Evolutionary conservation across 805 yeast genomes (phyloP).

Genomic region (Suhomyces vadensis): DNA sequence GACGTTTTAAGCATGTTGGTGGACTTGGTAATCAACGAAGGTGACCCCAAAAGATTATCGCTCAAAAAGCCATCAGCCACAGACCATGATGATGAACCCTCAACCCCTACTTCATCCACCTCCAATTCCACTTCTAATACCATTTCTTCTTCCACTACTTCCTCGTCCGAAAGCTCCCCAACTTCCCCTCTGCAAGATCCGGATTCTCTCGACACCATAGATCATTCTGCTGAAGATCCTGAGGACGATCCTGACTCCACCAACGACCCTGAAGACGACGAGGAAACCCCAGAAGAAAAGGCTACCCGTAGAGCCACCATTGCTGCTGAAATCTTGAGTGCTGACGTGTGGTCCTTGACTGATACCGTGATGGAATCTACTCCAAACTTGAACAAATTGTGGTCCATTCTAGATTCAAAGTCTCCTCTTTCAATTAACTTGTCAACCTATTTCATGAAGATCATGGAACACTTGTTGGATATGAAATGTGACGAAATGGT

Average conservation of each 20-base stretch:
- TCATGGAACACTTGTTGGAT: slow-evolving; percentile 64
- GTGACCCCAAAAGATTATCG: slow-evolving; percentile 12
- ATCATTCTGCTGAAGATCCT: neutral
- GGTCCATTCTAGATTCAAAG: slow-evolving; percentile 74
- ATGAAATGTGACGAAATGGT: slow-evolving; percentile 52
- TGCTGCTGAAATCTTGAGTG: slow-evolving; percentile 85
- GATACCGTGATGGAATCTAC: slow-evolving; percentile 83
- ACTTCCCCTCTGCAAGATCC: neutral
- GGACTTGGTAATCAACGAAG: slow-evolving; percentile 39
- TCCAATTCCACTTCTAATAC: neutral
- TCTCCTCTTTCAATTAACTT: slow-evolving; percentile 70
- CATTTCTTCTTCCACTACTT: neutral
- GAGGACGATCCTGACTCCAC: slow-evolving; percentile 14
- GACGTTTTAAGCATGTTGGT: slow-evolving; percentile 37
- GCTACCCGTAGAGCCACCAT: slow-evolving; percentile 39
- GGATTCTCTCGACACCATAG: slow-evolving; percentile 4
- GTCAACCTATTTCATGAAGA: slow-evolving; percentile 88
- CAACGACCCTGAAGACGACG: slow-evolving; percentile 20
- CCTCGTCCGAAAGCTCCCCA: neutral
- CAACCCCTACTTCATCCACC: neutral
- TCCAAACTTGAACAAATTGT: slow-evolving; percentile 63
- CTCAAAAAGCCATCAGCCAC: neutral
- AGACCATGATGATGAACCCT: neutral
- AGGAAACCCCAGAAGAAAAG: slow-evolving; percentile 33
- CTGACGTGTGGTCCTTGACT: slow-evolving; percentile 92